A percentile compares a stretch with the other conserved stretches of the same genome.
Conservation (phyloP, 176 grass and related monocot species). For the Ensete glaucum region DNA sequence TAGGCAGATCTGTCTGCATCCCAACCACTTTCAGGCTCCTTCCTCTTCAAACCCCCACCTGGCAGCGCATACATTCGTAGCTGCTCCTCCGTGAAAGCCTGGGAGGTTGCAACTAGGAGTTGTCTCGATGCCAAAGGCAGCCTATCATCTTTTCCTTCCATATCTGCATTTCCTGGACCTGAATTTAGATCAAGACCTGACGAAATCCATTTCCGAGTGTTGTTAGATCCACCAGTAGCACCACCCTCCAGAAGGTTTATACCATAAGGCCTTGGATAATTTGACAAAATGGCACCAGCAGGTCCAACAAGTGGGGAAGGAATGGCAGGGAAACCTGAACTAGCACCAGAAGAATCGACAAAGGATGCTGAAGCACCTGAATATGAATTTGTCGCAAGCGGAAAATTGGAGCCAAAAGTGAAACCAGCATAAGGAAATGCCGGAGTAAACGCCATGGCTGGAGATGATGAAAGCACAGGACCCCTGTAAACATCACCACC, state of each 20-base stretch:
- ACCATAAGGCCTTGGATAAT: constrained; percentile 51
- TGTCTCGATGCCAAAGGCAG: constrained; percentile 20
- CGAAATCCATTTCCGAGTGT: constrained; percentile 42
- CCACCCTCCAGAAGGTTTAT: constrained; percentile 62
- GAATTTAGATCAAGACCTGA: constrained; percentile 71
- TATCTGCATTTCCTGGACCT: constrained; percentile 51
- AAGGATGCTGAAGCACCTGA: constrained; percentile 43
- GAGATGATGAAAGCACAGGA: constrained; percentile 53
- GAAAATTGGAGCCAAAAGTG: constrained; percentile 36
- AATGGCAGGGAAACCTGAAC: constrained; percentile 40
- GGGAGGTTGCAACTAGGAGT: constrained; percentile 30
- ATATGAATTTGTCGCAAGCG: constrained; percentile 38
- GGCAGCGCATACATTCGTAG: constrained; percentile 27
- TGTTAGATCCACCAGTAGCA: constrained; percentile 44
- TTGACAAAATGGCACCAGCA: constrained; percentile 35
- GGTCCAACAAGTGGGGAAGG: constrained; percentile 37
- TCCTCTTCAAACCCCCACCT: constrained; percentile 35
- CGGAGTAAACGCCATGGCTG: constrained; percentile 44
- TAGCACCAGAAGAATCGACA: constrained; percentile 30
- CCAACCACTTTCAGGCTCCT: constrained; percentile 61
- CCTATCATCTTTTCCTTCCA: constrained; percentile 56
- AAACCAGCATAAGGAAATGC: constrained; percentile 54
- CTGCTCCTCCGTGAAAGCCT: constrained; percentile 41
- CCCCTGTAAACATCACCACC: constrained; percentile 34
- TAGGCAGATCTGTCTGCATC: constrained; percentile 32